Conservation (phyloP, 768 basidiomycete species). For the Podaxis sp. region DNA sequence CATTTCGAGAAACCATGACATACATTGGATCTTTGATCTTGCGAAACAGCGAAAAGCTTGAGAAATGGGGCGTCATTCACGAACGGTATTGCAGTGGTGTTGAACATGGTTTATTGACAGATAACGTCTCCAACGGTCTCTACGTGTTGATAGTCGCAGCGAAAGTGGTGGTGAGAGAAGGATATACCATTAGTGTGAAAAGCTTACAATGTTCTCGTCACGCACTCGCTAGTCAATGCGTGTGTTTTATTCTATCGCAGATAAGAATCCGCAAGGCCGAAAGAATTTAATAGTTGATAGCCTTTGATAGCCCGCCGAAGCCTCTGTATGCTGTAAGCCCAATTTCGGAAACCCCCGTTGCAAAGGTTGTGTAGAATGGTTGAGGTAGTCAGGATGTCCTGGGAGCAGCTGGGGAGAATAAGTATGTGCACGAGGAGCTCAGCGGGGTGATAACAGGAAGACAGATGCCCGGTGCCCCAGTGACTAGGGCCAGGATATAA, state of each 20-base stretch:
- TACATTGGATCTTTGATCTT: slow-evolving; percentile 8
- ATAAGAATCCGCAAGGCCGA: not conserved
- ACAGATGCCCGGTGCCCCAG: not conserved
- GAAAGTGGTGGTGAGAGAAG: not conserved
- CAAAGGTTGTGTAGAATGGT: not conserved
- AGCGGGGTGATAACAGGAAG: not conserved
- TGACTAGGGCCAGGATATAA: not conserved
- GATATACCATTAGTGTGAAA: not conserved
- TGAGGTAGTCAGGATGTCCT: not conserved
- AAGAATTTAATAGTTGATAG: not conserved
- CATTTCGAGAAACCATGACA: not conserved
- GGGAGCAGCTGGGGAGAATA: not conserved
- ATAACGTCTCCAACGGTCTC: not conserved
- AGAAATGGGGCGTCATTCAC: not conserved
- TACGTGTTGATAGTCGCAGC: not conserved
- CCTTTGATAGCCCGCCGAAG: not conserved
- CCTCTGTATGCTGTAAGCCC: not conserved
- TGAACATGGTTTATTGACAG: not conserved
- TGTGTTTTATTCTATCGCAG: not conserved
- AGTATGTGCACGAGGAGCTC: not conserved
- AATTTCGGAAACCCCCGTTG: not conserved
- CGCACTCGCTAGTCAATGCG: not conserved
- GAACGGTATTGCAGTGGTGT: not conserved
- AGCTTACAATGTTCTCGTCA: not conserved
- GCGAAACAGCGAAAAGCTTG: slow-evolving; percentile 4